Percentiles rank a stretch among this genome's conserved stretches.
Conservation (phyloP, 495 filamentous ascomycete genomes). For the Ramalina peruviana region DNA sequence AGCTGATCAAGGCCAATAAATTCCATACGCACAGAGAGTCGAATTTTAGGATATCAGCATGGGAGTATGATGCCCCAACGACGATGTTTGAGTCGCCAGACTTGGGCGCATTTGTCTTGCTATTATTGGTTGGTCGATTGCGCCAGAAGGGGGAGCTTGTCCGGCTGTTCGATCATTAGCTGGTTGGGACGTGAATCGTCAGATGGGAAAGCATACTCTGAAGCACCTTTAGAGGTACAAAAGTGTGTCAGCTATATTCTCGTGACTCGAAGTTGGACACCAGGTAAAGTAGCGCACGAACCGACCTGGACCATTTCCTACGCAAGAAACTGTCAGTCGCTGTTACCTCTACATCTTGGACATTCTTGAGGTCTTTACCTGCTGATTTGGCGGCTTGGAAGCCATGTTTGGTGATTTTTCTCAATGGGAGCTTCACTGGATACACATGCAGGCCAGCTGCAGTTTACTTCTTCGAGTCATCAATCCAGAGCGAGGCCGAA, state of each 20-base stretch:
- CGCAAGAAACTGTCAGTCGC: background rate
- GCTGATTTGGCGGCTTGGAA: slow-evolving; percentile 55
- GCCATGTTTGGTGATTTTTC: slow-evolving; percentile 20
- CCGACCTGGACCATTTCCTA: slow-evolving; percentile 99
- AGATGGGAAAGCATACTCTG: background rate
- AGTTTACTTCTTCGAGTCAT: background rate
- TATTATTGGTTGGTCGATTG: slow-evolving; percentile 30
- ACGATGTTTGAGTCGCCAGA: slow-evolving; percentile 58
- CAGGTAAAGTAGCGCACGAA: slow-evolving; percentile 37
- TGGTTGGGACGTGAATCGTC: background rate
- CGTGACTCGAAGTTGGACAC: no score
- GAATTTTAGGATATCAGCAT: slow-evolving; percentile 83
- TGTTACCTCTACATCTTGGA: background rate
- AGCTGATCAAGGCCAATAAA: background rate
- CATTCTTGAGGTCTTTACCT: slow-evolving; percentile 35
- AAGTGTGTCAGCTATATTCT: no score
- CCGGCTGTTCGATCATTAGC: slow-evolving; percentile 36
- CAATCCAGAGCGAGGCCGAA: no score
- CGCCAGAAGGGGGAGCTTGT: slow-evolving; percentile 86
- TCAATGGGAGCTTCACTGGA: background rate
- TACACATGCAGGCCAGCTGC: background rate
- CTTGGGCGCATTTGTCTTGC: slow-evolving; percentile 31
- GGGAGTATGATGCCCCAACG: slow-evolving; percentile 92
- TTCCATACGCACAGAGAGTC: slow-evolving; percentile 46
- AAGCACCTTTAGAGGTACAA: no score